Evolutionary conservation across 768 basidiomycete species (phyloP).

Genomic region (Sarcodon sp.): DNA sequence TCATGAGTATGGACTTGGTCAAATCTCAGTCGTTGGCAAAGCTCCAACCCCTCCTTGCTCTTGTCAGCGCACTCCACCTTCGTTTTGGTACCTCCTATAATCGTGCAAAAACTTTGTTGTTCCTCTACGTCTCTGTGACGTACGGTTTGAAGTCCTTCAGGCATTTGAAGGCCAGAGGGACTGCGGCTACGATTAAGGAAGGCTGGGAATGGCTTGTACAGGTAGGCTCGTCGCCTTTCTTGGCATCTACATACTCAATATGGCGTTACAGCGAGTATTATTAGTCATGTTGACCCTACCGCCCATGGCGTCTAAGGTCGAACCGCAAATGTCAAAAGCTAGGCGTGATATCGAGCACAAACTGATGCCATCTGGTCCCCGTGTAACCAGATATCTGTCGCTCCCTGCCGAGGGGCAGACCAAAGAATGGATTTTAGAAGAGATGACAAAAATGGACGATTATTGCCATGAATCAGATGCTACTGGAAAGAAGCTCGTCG

Average conservation of each 20-base stretch:
- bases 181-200: constrained; percentile 33
- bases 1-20: neutral
- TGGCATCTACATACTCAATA: neutral
- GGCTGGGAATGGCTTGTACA: constrained; percentile 38
- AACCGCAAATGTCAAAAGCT: constrained; percentile 50
- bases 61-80: neutral
- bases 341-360: constrained; percentile 52
- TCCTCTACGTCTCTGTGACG: constrained; percentile 43
- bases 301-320: constrained; percentile 42
- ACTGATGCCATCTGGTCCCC: constrained; percentile 50
- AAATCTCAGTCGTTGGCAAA: neutral
- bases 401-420: constrained; percentile 55
- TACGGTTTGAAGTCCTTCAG: constrained; percentile 41
- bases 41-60: neutral
- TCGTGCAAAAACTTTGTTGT: constrained; percentile 16
- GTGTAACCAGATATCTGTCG: constrained; percentile 50
- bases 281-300: constrained; percentile 52
- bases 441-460: constrained; percentile 72
- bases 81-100: neutral
- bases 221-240: constrained; percentile 20
- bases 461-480: constrained; percentile 2
- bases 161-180: constrained; percentile 53
- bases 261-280: constrained; percentile 31
- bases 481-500: constrained; percentile 28
- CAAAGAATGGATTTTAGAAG: constrained; percentile 59